Evolutionary conservation across 495 filamentous ascomycete species (phyloP).

Genomic region (Neurospora sublineolata): DNA sequence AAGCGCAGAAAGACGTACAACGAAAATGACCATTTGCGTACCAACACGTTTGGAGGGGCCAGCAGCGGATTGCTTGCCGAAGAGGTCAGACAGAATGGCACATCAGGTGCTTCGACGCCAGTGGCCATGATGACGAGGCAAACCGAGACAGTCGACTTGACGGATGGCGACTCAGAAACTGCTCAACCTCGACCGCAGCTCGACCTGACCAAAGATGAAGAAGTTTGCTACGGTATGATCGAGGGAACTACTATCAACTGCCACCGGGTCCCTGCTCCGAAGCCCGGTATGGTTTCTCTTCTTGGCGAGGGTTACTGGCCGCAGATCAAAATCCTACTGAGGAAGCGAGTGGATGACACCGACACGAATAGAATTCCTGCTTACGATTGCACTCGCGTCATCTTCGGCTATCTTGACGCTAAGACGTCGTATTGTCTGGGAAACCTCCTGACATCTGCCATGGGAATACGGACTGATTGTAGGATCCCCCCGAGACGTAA

Average conservation of each 20-base stretch:
- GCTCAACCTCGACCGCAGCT: constrained; percentile 41
- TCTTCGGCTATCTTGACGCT: constrained; percentile 66
- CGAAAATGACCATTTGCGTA: constrained; percentile 28
- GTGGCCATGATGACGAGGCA: constrained; percentile 2
- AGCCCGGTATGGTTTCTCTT: constrained; percentile 42
- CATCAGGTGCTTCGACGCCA: constrained; percentile 27
- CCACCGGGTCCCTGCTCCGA: constrained; percentile 51
- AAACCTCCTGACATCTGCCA: constrained; percentile 52
- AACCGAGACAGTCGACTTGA: constrained; percentile 52
- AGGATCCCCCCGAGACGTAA: constrained; percentile 52
- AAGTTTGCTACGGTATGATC: constrained; percentile 80
- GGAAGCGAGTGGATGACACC: constrained; percentile 38
- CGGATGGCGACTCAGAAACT: constrained; percentile 46
- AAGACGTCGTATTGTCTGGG: constrained; percentile 56
- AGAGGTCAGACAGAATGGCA: constrained; percentile 46
- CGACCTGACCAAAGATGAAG: constrained; percentile 32
- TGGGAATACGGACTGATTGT: constrained; percentile 53
- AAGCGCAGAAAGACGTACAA: constrained; percentile 54
- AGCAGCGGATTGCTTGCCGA: constrained; percentile 50
- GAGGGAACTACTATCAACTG: constrained; percentile 58
- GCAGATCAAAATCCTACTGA: constrained; percentile 56
- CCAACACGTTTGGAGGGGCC: constrained; percentile 31
- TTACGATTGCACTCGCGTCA: constrained; percentile 53
- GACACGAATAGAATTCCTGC: constrained; percentile 49
- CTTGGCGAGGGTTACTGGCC: constrained; percentile 51